A percentile compares a stretch with the other conserved stretches of the same genome.
These are phyloP conservation scores for Sphagnum contortum DNA, from an alignment of 225 moss, liverwort and hornwort species.

Conservation along the genomic window DNA sequence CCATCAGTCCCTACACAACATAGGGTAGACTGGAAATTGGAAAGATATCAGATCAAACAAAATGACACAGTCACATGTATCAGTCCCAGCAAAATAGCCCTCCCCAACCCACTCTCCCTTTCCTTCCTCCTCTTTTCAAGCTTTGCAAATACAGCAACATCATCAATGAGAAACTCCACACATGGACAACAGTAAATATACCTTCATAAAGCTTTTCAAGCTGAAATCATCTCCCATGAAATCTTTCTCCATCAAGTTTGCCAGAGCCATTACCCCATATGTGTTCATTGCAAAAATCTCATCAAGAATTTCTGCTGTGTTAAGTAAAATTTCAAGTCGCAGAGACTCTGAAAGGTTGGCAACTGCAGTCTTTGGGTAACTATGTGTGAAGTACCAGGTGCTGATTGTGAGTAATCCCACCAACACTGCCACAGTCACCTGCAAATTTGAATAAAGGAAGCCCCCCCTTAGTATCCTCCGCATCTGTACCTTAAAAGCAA, in stretches of 20 bases:
- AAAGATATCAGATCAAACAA: no score
- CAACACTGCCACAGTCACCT: constrained; percentile 60
- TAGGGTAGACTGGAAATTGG: no score
- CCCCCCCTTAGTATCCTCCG: neutral
- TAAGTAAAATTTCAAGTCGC: constrained; percentile 56
- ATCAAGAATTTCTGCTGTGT: constrained; percentile 56
- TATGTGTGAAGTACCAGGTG: constrained; percentile 69
- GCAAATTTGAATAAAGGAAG: neutral
- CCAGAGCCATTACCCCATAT: constrained; percentile 51
- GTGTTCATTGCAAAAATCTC: constrained; percentile 59
- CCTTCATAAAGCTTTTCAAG: constrained; percentile 23
- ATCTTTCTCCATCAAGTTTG: constrained; percentile 61
- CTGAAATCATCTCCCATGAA: constrained; percentile 58
- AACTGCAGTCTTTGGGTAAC: constrained; percentile 60
- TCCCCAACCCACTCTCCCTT: no score
- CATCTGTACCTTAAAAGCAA: neutral
- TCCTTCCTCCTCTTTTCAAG: no score
- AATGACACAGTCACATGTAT: no score
- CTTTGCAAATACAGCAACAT: no score
- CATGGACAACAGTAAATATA: neutral
- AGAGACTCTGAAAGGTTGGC: constrained; percentile 48
- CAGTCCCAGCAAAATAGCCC: no score
- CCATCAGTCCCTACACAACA: no score
- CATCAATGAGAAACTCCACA: no score
- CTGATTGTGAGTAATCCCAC: constrained; percentile 56